A percentile compares a stretch with the other conserved stretches of the same genome.
Conservation (phyloP, 257 asterid genomes). For the Buddleja alternifolia region DNA sequence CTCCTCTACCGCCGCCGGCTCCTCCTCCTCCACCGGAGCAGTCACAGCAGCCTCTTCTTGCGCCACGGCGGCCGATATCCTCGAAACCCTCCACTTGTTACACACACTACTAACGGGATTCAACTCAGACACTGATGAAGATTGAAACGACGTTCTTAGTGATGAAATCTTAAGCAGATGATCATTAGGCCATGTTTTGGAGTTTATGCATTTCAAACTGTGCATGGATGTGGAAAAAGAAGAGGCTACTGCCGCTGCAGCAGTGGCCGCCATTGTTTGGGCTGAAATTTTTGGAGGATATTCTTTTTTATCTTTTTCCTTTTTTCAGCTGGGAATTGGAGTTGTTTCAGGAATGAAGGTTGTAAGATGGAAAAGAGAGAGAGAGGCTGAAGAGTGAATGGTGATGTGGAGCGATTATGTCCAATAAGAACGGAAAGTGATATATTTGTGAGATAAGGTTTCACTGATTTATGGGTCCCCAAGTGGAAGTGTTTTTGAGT, state of each 20-base stretch:
- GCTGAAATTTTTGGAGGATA: slow-evolving; percentile 21
- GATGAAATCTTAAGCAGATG: slow-evolving; percentile 42
- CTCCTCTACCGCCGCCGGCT: slow-evolving; percentile 25
- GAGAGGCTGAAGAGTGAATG: slow-evolving; percentile 31
- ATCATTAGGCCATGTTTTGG: slow-evolving; percentile 47
- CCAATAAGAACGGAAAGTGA: slow-evolving; percentile 58
- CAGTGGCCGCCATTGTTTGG: slow-evolving; percentile 56
- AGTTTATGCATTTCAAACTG: slow-evolving; percentile 39
- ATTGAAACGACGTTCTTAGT: slow-evolving; percentile 34
- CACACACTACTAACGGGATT: slow-evolving; percentile 24
- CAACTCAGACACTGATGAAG: slow-evolving; percentile 42
- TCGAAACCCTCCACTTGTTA: slow-evolving; percentile 51
- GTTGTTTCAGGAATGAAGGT: slow-evolving; percentile 3
- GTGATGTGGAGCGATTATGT: slow-evolving; percentile 56
- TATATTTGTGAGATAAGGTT: slow-evolving; percentile 67
- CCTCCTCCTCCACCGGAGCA: slow-evolving; percentile 41
- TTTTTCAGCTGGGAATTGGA: background rate
- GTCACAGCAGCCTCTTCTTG: slow-evolving; percentile 59
- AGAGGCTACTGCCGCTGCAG: slow-evolving; percentile 70
- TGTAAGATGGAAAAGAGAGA: slow-evolving; percentile 25
- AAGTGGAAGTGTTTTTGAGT: background rate
- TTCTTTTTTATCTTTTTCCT: background rate
- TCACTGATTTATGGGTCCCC: background rate
- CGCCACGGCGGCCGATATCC: slow-evolving; percentile 60
- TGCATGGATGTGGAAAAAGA: slow-evolving; percentile 62